Percentiles rank a stretch among this genome's conserved stretches.
Evolutionary conservation across 169 alveolate genomes (phyloP).

Genomic region (Babesia sp.): DNA sequence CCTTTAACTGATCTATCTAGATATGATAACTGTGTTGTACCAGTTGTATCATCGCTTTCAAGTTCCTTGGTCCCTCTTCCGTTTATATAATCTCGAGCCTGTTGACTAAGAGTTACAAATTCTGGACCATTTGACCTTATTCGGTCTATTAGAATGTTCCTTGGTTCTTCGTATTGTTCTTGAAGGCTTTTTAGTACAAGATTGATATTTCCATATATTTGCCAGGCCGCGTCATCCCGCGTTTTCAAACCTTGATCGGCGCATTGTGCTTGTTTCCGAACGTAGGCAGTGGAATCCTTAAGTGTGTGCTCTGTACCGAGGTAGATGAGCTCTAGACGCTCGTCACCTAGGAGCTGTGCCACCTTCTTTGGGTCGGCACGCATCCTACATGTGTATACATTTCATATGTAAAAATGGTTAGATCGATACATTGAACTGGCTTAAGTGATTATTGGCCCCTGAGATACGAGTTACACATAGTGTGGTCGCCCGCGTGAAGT

Average conservation of each 20-base stretch:
- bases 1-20: conserved; percentile 73
- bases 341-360: conserved; percentile 19
- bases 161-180: neutral
- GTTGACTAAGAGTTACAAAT: neutral
- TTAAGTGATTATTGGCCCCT: too few species aligned
- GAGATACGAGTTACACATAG: too few species aligned
- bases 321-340: conserved; percentile 23
- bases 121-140: neutral
- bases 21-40: neutral
- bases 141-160: neutral
- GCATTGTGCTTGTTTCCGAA: neutral
- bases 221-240: neutral
- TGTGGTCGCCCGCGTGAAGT: too few species aligned
- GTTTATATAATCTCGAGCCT: conserved; percentile 11
- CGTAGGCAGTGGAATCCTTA: conserved; percentile 2
- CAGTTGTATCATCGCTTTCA: neutral
- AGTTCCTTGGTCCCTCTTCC: neutral
- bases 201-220: conserved; percentile 3
- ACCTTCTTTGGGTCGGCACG: conserved; percentile 4
- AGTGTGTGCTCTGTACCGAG: conserved; percentile 15
- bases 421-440: too few species aligned
- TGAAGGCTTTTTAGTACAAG: neutral
- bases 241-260: neutral
- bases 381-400: neutral
- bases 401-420: neutral